Evolutionary conservation across 2,329 filamentous ascomycete species (phyloP), one percentile per base, ranked within the genome.

Genomic region (Aspergillus sp.): DNA sequence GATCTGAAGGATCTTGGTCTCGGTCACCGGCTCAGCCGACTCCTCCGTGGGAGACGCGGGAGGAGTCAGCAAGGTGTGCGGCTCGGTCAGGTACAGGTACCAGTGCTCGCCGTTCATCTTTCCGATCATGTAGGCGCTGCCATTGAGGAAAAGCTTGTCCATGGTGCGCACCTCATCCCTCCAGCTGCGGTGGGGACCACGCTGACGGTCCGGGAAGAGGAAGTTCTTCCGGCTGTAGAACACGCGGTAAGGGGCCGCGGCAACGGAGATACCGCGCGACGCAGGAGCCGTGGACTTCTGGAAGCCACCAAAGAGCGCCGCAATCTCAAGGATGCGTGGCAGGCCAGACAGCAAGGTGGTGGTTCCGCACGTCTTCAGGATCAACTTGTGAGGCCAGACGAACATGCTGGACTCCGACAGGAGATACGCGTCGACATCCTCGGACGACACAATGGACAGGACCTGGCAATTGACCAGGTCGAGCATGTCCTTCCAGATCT

Each of bases 31-130:
- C 38, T 65, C 65, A 14, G 62, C 76, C 1, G 81, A 81, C 64
- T 81, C 76, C 42, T 65, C 68, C 42, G 65, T 65, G 5, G 93
- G 92, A 10, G 89, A 95, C 26, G 85, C 80, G 51, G 93, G 92
- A 4, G 92, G 91, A 0, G 92, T 95, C 59, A 95, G 79, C 49
- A 83, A 78, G 45, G 83, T 86, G 69, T 88, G 86, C 16, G 94
- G 93, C 47, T 90, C 90, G 11, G 94, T 97, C 65, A 97, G 86
- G 76, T 99, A 99, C 51, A 99, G 79, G 71, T 97, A 97, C 94
- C 94, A 99, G 66, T 99, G 94, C 72, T 99, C 94, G 53, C 94
- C 93, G 64, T 99, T 99, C 93, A 97, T 97, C 77, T 96, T 97
- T 67, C 94, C 94, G 60, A 99, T 95, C 92, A 97, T 96, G 74